These are phyloP conservation scores for Mycosphaerella sp. DNA, from an alignment of 2,329 filamentous ascomycete species.

Conservation along the genomic window DNA sequence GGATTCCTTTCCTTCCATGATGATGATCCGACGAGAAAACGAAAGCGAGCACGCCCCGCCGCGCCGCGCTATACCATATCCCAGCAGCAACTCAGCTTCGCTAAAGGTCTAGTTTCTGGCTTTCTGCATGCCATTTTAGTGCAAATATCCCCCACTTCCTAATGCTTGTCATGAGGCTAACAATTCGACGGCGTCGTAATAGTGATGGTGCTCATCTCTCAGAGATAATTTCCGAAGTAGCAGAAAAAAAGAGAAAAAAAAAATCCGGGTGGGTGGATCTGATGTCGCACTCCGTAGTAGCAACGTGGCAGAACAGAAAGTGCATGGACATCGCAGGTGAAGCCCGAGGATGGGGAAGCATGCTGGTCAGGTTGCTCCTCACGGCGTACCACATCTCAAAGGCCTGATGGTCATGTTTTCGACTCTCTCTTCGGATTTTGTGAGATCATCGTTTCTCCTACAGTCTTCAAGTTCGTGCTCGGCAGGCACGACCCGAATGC, in stretches of 20 bases:
- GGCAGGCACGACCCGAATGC: conserved; percentile 1
- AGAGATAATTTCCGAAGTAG: conserved; percentile 3
- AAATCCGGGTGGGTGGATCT: not conserved
- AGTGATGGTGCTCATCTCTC: not conserved
- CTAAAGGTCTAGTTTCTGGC: not conserved
- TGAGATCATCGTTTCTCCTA: not conserved
- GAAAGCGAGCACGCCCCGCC: not conserved
- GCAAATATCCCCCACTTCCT: not conserved
- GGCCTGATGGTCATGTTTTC: not conserved
- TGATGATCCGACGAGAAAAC: not conserved
- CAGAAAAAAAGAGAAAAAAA: not conserved
- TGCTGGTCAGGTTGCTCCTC: not conserved
- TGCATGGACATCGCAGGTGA: not conserved
- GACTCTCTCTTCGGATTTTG: not conserved
- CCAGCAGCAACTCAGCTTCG: not conserved
- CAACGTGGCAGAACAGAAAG: not conserved
- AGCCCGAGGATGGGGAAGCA: not conserved
- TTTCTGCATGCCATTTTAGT: conserved; percentile 1
- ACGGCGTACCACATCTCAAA: conserved; percentile 3
- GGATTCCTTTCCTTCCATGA: not conserved
- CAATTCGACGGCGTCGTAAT: conserved; percentile 1
- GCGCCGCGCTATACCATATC: not conserved
- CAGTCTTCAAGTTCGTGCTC: conserved; percentile 4
- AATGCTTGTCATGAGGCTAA: conserved; percentile 5
- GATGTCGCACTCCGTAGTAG: not conserved